Evolutionary conservation across 129 eudicot species (phyloP).

Genomic region (Flaveria ramosissima): DNA sequence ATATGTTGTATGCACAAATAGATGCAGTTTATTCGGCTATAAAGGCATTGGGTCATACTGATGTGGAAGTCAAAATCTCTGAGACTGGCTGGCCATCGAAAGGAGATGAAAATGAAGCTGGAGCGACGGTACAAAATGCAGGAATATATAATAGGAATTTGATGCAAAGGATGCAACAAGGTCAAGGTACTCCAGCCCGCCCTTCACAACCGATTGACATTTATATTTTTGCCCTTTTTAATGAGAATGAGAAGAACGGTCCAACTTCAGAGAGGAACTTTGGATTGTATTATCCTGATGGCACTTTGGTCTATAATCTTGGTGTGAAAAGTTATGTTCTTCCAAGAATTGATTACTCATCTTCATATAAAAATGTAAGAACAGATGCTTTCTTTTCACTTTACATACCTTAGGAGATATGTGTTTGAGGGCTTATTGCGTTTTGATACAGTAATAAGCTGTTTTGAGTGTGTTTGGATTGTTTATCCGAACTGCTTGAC

Average conservation of each 20-base stretch:
- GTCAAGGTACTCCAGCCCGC: slow-evolving; percentile 75
- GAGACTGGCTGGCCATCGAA: slow-evolving; percentile 99
- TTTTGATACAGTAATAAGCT: neutral
- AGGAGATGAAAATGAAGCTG: slow-evolving; percentile 82
- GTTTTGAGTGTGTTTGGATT: too few species aligned
- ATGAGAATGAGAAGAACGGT: slow-evolving; percentile 80
- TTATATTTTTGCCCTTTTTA: slow-evolving; percentile 88
- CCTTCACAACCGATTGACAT: slow-evolving; percentile 74
- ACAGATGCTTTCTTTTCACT: neutral
- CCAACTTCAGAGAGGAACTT: slow-evolving; percentile 92
- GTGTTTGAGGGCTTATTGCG: neutral
- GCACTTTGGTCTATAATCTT: slow-evolving; percentile 73
- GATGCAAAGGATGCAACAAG: slow-evolving; percentile 59
- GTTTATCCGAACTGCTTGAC: too few species aligned
- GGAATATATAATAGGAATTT: slow-evolving; percentile 82
- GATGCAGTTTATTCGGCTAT: slow-evolving; percentile 95
- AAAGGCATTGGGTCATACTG: slow-evolving; percentile 74
- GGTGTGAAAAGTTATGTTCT: slow-evolving; percentile 62
- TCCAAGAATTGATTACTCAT: slow-evolving; percentile 67
- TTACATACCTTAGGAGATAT: neutral
- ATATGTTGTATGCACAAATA: slow-evolving; percentile 96
- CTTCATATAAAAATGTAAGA: slow-evolving; percentile 64
- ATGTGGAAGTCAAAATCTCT: slow-evolving; percentile 67
- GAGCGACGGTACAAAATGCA: slow-evolving; percentile 81
- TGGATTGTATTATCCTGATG: slow-evolving; percentile 87